phyloP scores from a whole-genome alignment of 805 yeast genomes.

The Candida hungchunana region DNA sequence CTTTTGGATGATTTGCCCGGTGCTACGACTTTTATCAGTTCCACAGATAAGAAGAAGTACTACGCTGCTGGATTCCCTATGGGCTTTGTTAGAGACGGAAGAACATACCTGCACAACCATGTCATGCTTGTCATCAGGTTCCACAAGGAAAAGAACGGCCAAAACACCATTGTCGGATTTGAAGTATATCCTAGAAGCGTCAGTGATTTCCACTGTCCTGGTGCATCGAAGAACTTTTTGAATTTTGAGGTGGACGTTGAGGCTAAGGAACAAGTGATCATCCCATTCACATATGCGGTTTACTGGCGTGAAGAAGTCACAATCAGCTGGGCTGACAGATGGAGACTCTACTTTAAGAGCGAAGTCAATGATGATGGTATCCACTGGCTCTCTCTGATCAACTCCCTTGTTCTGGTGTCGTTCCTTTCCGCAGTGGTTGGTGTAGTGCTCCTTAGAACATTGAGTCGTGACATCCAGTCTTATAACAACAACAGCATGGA shows the following conservation, averaged over 20 bases:
- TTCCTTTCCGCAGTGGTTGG: slow-evolving; percentile 63
- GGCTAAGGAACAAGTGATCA: slow-evolving; percentile 35
- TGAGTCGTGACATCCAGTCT: slow-evolving; percentile 45
- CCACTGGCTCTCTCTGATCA: slow-evolving; percentile 76
- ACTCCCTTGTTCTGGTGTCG: slow-evolving; percentile 61
- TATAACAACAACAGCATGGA: slow-evolving; percentile 30
- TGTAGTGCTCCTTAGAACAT: slow-evolving; percentile 52
- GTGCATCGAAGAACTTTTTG: slow-evolving; percentile 56
- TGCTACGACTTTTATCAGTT: slow-evolving; percentile 72
- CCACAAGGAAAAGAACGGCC: slow-evolving; percentile 44
- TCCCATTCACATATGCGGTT: slow-evolving; percentile 82
- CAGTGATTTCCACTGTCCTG: slow-evolving; percentile 65
- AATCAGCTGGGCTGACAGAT: slow-evolving; percentile 61
- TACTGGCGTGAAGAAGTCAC: slow-evolving; percentile 81
- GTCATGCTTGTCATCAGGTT: slow-evolving; percentile 76
- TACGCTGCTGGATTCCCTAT: slow-evolving; percentile 86
- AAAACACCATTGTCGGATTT: slow-evolving; percentile 73
- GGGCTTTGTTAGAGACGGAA: slow-evolving; percentile 62
- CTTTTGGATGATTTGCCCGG: slow-evolving; percentile 79
- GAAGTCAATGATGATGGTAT: slow-evolving; percentile 48
- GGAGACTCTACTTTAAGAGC: slow-evolving; percentile 65
- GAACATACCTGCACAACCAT: slow-evolving; percentile 69
- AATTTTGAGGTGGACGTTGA: slow-evolving; percentile 50
- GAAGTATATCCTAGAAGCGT: slow-evolving; percentile 88
- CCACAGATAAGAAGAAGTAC: slow-evolving; percentile 56